These are phyloP conservation scores for Oryza officinalis DNA, from an alignment of 176 grass and related monocot genomes.

Conservation along the genomic window DNA sequence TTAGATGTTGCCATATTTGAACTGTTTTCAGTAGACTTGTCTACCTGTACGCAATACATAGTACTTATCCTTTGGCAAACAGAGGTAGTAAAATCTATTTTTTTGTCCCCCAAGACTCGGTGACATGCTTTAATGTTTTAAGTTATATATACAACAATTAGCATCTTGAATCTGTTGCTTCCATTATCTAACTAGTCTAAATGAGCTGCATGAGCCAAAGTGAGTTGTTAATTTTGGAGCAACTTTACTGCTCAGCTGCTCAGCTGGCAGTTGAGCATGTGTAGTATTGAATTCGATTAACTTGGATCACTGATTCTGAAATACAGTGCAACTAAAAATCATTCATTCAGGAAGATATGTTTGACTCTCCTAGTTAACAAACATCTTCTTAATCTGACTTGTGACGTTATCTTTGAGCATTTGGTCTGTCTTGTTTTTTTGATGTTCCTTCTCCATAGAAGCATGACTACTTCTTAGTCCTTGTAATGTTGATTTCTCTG, in stretches of 20 bases:
- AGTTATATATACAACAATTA: too few relatives aligned
- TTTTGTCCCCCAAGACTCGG: background rate
- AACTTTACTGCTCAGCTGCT: background rate
- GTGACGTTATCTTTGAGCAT: background rate
- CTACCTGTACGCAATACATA: slow-evolving; percentile 16
- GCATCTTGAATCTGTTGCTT: background rate
- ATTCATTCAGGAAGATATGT: background rate
- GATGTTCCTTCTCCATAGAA: background rate
- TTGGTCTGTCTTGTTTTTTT: background rate
- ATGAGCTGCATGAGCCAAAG: background rate
- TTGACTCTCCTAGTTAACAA: background rate
- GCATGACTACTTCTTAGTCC: background rate
- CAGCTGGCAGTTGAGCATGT: background rate
- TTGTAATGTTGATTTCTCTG: background rate
- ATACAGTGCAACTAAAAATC: background rate
- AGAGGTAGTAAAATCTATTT: background rate
- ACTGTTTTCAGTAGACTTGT: background rate
- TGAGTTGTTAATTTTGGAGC: background rate
- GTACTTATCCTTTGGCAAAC: background rate
- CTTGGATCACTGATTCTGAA: background rate
- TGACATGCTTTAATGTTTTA: background rate
- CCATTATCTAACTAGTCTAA: background rate
- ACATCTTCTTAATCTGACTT: background rate
- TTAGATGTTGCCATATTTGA: background rate
- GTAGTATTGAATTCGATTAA: slow-evolving; percentile 3